These are phyloP conservation scores for Fusarium staphyleae DNA, from an alignment of 2,329 filamentous ascomycete species.

Conservation along the genomic window DNA sequence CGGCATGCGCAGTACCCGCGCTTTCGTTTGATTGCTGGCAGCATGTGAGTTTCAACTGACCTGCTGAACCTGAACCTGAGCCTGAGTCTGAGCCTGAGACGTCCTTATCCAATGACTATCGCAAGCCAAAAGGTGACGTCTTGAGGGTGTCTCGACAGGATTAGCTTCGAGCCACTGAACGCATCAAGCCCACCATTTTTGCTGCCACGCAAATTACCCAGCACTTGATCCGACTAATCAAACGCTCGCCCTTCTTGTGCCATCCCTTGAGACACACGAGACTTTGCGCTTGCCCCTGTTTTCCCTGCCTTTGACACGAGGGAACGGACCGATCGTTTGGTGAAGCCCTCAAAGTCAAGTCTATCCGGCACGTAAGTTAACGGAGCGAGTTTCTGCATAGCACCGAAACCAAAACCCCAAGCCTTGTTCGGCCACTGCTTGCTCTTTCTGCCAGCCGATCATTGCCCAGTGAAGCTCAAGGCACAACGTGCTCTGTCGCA, in stretches of 20 bases:
- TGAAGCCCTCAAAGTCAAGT: neutral
- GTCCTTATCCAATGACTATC: slow-evolving; percentile 15
- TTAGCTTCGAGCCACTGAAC: slow-evolving; percentile 39
- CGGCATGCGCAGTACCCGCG: neutral
- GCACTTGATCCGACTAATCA: no score
- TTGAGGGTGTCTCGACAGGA: slow-evolving; percentile 28
- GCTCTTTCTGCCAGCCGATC: slow-evolving; percentile 23
- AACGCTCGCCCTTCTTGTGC: neutral
- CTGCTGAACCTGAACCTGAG: slow-evolving; percentile 6
- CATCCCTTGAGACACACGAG: neutral
- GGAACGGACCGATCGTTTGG: neutral
- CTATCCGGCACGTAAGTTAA: neutral
- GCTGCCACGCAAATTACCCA: neutral
- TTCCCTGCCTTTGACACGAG: neutral
- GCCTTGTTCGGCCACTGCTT: slow-evolving; percentile 6
- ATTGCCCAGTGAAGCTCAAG: slow-evolving; percentile 22
- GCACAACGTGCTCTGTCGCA: slow-evolving; percentile 30
- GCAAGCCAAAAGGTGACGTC: slow-evolving; percentile 28
- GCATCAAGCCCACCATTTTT: slow-evolving; percentile 26
- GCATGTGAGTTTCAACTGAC: slow-evolving; percentile 17
- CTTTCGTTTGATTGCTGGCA: slow-evolving; percentile 16
- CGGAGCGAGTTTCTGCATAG: neutral
- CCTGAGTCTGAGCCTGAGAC: slow-evolving; percentile 7
- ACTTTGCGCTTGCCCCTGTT: neutral
- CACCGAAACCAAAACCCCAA: slow-evolving; percentile 3